These are phyloP conservation scores for Cadophora sp. DNA, from an alignment of 2,329 filamentous ascomycete genomes.

Conservation along the genomic window DNA sequence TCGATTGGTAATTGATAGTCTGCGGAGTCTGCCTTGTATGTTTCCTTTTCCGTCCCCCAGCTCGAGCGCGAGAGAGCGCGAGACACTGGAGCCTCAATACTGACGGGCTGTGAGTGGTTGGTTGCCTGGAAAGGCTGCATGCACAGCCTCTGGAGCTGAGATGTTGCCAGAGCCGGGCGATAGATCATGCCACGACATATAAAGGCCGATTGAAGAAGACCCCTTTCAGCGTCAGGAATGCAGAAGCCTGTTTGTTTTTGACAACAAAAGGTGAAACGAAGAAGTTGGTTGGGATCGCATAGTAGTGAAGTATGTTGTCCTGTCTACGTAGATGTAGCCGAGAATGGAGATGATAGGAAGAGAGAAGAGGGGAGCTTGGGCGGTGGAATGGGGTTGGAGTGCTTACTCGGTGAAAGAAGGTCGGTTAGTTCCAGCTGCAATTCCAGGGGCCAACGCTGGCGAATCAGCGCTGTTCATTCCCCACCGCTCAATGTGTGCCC, in stretches of 20 bases:
- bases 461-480: not conserved
- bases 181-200: not conserved
- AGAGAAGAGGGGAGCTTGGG: not conserved
- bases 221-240: not conserved
- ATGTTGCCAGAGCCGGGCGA: not conserved
- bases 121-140: conserved; percentile 14
- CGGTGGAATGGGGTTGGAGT: not conserved
- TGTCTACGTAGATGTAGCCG: not conserved
- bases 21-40: conserved; percentile 8
- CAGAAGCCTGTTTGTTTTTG: not conserved
- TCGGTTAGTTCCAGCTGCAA: conserved; percentile 2
- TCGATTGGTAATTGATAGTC: not conserved
- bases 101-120: conserved; percentile 10
- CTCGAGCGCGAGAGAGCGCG: not conserved
- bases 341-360: not conserved
- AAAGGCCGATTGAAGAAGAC: not conserved
- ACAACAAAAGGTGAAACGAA: not conserved
- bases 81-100: conserved; percentile 12
- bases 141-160: conserved; percentile 8
- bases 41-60: conserved; percentile 11
- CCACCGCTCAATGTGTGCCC: conserved; percentile 8
- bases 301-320: not conserved
- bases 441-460: not conserved
- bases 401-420: conserved; percentile 1
- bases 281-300: not conserved